Conservation (phyloP, 1,139 yeast genomes). For the Candida pseudoviswanathii region DNA sequence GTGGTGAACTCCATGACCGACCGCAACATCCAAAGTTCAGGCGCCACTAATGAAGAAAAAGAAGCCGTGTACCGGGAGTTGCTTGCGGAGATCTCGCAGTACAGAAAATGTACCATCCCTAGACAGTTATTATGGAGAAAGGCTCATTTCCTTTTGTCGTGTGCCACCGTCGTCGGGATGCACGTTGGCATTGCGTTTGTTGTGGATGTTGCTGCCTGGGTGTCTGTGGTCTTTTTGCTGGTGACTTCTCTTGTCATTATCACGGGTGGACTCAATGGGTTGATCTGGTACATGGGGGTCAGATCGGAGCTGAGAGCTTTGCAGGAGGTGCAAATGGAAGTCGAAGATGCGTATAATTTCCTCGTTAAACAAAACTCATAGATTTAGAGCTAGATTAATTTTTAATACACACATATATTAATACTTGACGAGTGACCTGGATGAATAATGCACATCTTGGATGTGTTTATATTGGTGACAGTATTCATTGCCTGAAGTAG, state of each 20-base stretch:
- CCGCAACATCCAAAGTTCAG: not conserved
- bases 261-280: slow-evolving; percentile 74
- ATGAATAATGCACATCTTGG: too few relatives aligned
- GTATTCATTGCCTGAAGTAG: not conserved
- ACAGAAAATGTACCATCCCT: slow-evolving; percentile 54
- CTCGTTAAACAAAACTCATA: slow-evolving; percentile 7
- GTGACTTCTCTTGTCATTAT: slow-evolving; percentile 53
- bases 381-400: not conserved
- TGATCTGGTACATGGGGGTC: slow-evolving; percentile 79
- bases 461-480: too few relatives aligned
- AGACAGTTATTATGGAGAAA: slow-evolving; percentile 69
- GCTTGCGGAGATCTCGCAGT: slow-evolving; percentile 53
- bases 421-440: too few relatives aligned
- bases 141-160: slow-evolving; percentile 61
- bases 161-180: slow-evolving; percentile 34
- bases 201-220: slow-evolving; percentile 28
- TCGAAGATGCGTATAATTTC: slow-evolving; percentile 41
- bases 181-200: slow-evolving; percentile 60
- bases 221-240: slow-evolving; percentile 46
- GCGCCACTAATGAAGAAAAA: slow-evolving; percentile 16
- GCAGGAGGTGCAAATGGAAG: slow-evolving; percentile 65
- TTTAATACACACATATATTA: not conserved
- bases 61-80: slow-evolving; percentile 57
- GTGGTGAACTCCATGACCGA: slow-evolving; percentile 17
- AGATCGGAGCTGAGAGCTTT: slow-evolving; percentile 77